phyloP scores from a whole-genome alignment of 139 green algal species.

The Coelastrella sp. region DNA sequence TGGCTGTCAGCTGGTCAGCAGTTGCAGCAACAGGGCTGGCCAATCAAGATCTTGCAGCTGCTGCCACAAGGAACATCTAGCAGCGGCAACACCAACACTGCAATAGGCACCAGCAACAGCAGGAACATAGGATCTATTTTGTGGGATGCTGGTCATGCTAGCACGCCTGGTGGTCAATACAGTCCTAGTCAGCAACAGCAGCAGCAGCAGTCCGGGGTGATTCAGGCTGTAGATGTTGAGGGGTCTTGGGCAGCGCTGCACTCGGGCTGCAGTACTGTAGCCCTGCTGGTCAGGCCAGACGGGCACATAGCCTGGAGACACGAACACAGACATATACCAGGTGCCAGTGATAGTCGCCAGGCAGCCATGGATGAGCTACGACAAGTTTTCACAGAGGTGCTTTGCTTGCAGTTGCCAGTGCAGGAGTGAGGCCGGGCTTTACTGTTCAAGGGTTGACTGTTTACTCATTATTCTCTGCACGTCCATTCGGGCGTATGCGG shows the following conservation, averaged over 20 bases:
- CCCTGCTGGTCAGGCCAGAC: constrained; percentile 86
- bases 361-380: too few species aligned
- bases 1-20: constrained; percentile 39
- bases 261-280: constrained; percentile 3
- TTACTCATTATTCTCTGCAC: too few species aligned
- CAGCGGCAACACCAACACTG: constrained; percentile 13
- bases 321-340: not conserved
- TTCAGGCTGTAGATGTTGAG: constrained; percentile 11
- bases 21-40: constrained; percentile 33
- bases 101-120: too few species aligned
- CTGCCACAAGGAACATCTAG: not conserved
- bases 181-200: not conserved
- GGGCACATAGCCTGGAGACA: constrained; percentile 82
- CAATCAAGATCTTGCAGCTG: constrained; percentile 39
- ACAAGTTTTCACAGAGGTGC: not conserved
- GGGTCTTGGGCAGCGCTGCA: constrained; percentile 43
- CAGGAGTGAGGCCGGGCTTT: too few species aligned
- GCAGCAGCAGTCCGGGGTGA: not conserved
- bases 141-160: not conserved
- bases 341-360: too few species aligned
- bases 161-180: not conserved
- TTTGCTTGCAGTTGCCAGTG: not conserved
- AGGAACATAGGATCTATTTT: too few species aligned
- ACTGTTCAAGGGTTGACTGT: too few species aligned
- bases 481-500: too few species aligned